Evolutionary conservation across 139 green algal genomes (phyloP).

Genomic region (Zygnema circumcarinatum): DNA sequence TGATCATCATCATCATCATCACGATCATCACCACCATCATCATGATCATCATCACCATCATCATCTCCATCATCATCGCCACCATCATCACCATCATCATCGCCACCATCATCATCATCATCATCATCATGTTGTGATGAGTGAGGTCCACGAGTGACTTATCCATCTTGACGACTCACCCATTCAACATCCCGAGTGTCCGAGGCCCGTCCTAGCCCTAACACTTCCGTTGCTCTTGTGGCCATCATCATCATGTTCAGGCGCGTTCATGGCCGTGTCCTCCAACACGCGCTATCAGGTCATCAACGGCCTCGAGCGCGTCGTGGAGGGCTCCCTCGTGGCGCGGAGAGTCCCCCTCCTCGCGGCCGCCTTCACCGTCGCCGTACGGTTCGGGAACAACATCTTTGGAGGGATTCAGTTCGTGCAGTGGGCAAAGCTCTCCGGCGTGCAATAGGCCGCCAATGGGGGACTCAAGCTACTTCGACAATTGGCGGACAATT

Average conservation of each 20-base stretch:
- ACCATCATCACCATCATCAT: neutral
- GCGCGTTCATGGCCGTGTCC: constrained; percentile 95
- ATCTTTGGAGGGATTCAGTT: constrained; percentile 78
- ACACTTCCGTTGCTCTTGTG: neutral
- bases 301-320: constrained; percentile 55
- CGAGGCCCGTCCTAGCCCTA: neutral
- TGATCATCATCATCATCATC: neutral
- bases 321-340: constrained; percentile 46
- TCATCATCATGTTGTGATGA: neutral
- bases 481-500: too few species aligned
- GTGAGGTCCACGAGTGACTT: neutral
- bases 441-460: constrained; percentile 94
- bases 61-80: neutral
- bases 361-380: constrained; percentile 83
- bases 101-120: neutral
- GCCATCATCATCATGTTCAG: constrained; percentile 34
- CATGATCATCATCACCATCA: neutral
- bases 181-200: neutral
- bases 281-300: constrained; percentile 90
- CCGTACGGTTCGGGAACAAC: constrained; percentile 94
- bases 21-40: neutral
- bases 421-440: constrained; percentile 88
- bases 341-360: constrained; percentile 43
- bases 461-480: neutral
- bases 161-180: neutral